Evolutionary conservation across 305 asterid genomes (phyloP).

Genomic region (Rubia tinctorum): DNA sequence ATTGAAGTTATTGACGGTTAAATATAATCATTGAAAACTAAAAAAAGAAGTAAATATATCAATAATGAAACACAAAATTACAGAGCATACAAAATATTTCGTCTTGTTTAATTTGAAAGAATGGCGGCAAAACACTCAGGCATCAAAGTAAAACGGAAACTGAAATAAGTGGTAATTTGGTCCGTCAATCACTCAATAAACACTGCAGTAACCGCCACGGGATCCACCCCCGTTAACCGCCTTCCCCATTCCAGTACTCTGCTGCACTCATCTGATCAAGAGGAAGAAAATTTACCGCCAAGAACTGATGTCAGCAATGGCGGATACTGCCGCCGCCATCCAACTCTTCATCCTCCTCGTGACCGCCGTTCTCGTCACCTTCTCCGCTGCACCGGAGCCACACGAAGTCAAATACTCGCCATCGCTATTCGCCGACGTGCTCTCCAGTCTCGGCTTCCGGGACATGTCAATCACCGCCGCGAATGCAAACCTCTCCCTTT

Average conservation of each 20-base stretch:
- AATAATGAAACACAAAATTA: not conserved
- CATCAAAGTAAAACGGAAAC: not conserved
- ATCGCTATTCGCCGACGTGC: conserved; percentile 31
- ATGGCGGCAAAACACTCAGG: not conserved
- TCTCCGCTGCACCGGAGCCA: conserved; percentile 13
- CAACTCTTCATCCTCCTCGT: conserved; percentile 9
- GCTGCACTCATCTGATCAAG: no score
- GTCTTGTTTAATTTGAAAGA: not conserved
- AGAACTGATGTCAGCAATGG: conserved; percentile 2
- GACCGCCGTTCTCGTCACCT: conserved; percentile 15
- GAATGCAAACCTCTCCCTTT: conserved; percentile 32
- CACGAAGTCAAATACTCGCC: conserved; percentile 14
- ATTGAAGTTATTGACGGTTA: no score
- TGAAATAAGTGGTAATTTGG: no score
- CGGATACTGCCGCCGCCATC: conserved; percentile 2
- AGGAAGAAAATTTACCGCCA: not conserved
- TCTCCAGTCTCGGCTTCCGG: conserved; percentile 48
- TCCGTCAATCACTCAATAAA: no score
- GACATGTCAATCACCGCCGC: conserved; percentile 42
- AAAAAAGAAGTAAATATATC: no score
- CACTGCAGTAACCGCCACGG: not conserved
- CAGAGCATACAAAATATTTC: not conserved
- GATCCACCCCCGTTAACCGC: not conserved
- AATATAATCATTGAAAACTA: no score
- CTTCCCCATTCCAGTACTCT: not conserved